Evolutionary conservation across 352 stramenopile species (phyloP), one percentile per base, ranked within the genome.

Genomic region (Thalassiosira mediterranea): DNA sequence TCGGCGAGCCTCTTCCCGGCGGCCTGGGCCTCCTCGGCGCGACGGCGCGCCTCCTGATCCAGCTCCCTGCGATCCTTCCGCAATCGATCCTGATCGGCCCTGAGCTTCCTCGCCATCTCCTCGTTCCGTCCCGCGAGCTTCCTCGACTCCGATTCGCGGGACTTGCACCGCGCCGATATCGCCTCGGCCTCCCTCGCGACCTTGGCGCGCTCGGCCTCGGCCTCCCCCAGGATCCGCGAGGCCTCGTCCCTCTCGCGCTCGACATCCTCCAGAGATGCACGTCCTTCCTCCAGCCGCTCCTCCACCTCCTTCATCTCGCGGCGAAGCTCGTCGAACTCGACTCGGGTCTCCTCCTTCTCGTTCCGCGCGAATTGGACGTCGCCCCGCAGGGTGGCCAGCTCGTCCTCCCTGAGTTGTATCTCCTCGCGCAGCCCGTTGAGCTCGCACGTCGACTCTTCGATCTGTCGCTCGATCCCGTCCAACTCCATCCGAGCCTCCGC

Each of bases 281-380:
- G 47, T 58, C 70, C 42, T 31, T 71, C 51, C 38, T 52, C 31
- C 8, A 81, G 28, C 37, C 47, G 21, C 31, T 32, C 25, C 25
- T 37, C 29, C 32, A 81, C 17, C 25, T 56, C 23, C 48, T 66
- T 32, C 2, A 68, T 48, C 34, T 70, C 21, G 13, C 48, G n/a
- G 21, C 32, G 42, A 28, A 75, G 44, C 29, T 61, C 19, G 4
- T 66, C 53, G 26, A 70, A 69, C 29, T 75, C 63, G 17, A n/a
- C 56, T 56, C 58, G 46, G 17, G 26, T 48, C 19, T 75, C 21
- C 11, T 81, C 63, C 32, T 81, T 81, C 34, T 71, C 72, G 13
- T 52, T 42, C 58, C 62, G 49, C 23, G 59, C 56, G 40, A 71
- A 81, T 54, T 53, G 52, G n/a, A 74, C 44, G 60, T 81, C 72